A percentile compares a stretch with the other conserved stretches of the same genome.
phyloP scores from a whole-genome alignment of 805 yeast genomes.

The Kuraishia capsulata region DNA sequence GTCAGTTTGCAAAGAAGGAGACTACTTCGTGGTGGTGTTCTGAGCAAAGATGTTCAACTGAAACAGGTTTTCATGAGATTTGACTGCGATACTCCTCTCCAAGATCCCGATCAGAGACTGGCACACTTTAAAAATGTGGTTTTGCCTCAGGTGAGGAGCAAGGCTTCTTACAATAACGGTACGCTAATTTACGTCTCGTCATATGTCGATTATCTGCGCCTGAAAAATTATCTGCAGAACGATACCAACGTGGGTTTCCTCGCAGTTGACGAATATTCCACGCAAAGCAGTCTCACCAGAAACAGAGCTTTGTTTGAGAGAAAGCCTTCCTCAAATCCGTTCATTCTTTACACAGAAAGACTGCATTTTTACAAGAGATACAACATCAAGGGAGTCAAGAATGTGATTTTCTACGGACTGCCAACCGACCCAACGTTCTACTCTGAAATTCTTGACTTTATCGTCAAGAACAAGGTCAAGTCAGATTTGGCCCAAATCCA shows the following conservation, averaged over 20 bases:
- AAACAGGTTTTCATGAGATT: slow-evolving; percentile 68
- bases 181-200: slow-evolving; percentile 74
- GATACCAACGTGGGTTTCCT: slow-evolving; percentile 59
- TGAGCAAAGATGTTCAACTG: slow-evolving; percentile 34
- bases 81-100: slow-evolving; percentile 40
- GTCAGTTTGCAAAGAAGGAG: slow-evolving; percentile 51
- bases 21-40: slow-evolving; percentile 17
- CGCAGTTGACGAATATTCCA: slow-evolving; percentile 76
- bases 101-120: slow-evolving; percentile 79
- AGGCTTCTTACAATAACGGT: slow-evolving; percentile 62
- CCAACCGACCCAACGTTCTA: slow-evolving; percentile 85
- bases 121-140: slow-evolving; percentile 67
- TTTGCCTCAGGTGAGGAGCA: slow-evolving; percentile 60
- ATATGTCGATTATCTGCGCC: slow-evolving; percentile 76
- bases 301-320: slow-evolving; percentile 62
- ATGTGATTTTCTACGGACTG: slow-evolving; percentile 69
- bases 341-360: slow-evolving; percentile 88
- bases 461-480: slow-evolving; percentile 41
- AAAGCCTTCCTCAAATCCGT: slow-evolving; percentile 23
- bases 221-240: slow-evolving; percentile 59
- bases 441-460: slow-evolving; percentile 59
- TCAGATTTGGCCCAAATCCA: slow-evolving; percentile 15
- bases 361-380: slow-evolving; percentile 85
- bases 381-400: slow-evolving; percentile 78
- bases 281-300: slow-evolving; percentile 60